phyloP scores from a whole-genome alignment of 2,329 filamentous ascomycete species.

The Exutisphaerella laricina region DNA sequence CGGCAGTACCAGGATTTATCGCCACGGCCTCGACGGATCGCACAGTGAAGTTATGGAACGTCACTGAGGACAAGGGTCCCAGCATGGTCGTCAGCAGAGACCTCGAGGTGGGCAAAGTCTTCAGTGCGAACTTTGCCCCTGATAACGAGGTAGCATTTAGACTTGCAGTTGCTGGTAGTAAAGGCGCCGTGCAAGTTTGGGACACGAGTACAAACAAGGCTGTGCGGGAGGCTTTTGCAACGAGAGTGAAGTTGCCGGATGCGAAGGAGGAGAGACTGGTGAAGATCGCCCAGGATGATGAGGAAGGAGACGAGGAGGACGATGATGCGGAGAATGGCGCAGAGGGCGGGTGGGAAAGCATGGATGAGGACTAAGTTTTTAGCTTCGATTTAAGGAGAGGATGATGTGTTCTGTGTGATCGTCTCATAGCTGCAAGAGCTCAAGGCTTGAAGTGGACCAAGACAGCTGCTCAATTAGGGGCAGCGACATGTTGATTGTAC shows the following conservation, averaged over 20 bases:
- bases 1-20: conserved; percentile 82
- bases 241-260: conserved; percentile 55
- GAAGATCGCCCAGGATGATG: conserved; percentile 60
- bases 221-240: conserved; percentile 78
- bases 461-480: no score
- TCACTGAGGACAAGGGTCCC: conserved; percentile 66
- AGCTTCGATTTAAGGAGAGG: no score
- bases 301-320: conserved; percentile 58
- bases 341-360: conserved; percentile 34
- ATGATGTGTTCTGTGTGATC: no score
- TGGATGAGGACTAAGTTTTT: conserved; percentile 34
- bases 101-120: conserved; percentile 89
- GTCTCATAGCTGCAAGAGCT: no score
- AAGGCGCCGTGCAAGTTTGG: conserved; percentile 89
- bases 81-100: conserved; percentile 88
- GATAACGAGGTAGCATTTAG: conserved; percentile 88
- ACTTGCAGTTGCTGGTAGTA: conserved; percentile 88
- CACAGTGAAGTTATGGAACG: conserved; percentile 95
- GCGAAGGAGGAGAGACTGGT: conserved; percentile 71
- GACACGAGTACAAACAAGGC: conserved; percentile 90
- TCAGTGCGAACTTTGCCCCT: conserved; percentile 83
- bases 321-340: conserved; percentile 43
- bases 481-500: no score
- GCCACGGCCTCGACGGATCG: conserved; percentile 91
- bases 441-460: no score